Conservation (phyloP, 306 rosid species). For the Vigna reflexopilosa region DNA sequence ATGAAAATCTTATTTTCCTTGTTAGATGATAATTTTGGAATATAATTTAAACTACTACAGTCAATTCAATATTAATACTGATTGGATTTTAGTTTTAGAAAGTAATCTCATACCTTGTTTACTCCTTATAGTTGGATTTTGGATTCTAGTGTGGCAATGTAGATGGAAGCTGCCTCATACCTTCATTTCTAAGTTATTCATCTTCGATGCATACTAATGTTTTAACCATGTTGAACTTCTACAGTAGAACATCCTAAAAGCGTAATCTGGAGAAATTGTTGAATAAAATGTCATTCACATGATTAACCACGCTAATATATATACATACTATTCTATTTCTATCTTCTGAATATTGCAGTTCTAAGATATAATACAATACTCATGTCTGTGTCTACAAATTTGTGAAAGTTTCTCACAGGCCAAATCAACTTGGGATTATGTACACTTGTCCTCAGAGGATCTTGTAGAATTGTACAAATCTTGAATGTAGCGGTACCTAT, state of each 20-base stretch:
- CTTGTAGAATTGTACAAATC: conserved; percentile 39
- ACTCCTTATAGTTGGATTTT: background rate
- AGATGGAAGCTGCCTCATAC: background rate
- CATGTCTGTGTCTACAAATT: background rate
- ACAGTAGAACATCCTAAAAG: background rate
- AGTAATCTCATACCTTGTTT: background rate
- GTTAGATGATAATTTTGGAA: background rate
- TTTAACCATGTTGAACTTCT: background rate
- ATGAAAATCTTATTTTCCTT: background rate
- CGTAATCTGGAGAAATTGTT: background rate
- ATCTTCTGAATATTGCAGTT: background rate
- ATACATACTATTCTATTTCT: background rate
- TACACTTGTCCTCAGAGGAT: background rate
- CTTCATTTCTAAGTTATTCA: background rate
- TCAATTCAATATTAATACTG: background rate
- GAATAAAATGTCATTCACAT: background rate
- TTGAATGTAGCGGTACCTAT: conserved; percentile 36
- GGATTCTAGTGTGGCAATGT: background rate
- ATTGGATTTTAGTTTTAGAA: background rate
- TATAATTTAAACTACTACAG: background rate
- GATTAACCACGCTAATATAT: background rate
- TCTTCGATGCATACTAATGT: background rate
- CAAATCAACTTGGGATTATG: no score
- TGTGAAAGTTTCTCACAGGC: no score
- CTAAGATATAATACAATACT: background rate